Evolutionary conservation across 345 rosid species (phyloP).

Genomic region (Arabidopsis suecica): DNA sequence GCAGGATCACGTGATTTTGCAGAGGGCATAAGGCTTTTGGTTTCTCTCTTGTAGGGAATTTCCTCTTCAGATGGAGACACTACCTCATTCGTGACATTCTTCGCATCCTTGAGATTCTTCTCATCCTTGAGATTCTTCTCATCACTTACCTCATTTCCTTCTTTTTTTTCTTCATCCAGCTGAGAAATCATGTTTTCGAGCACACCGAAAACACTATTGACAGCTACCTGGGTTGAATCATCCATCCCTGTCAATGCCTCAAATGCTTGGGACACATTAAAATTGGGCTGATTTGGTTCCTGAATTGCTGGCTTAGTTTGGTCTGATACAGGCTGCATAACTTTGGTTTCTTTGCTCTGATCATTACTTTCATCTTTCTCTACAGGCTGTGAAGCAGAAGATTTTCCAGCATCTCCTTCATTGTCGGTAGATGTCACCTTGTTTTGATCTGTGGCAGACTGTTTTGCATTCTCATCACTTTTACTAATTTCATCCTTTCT

Average conservation of each 20-base stretch:
- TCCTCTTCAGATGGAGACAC: constrained; percentile 34
- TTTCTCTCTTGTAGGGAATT: constrained; percentile 31
- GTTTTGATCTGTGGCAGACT: constrained; percentile 55
- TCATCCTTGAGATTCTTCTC: constrained; percentile 41
- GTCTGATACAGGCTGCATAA: constrained; percentile 51
- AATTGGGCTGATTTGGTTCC: constrained; percentile 52
- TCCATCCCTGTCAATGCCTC: constrained; percentile 92
- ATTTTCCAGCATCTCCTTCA: constrained; percentile 50
- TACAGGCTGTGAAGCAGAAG: constrained; percentile 55
- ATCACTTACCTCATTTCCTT: constrained; percentile 50
- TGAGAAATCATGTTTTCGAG: constrained; percentile 86
- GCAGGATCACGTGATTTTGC: constrained; percentile 43
- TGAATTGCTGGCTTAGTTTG: constrained; percentile 50
- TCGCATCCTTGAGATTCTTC: constrained; percentile 42
- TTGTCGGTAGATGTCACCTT: constrained; percentile 44
- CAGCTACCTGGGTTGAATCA: constrained; percentile 96
- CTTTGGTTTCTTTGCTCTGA: constrained; percentile 59
- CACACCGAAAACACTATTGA: constrained; percentile 93
- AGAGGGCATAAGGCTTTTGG: constrained; percentile 42
- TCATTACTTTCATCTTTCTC: constrained; percentile 60
- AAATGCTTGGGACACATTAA: constrained; percentile 75
- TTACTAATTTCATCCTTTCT: constrained; percentile 48
- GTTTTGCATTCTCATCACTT: constrained; percentile 52
- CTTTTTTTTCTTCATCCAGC: constrained; percentile 63
- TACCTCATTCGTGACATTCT: constrained; percentile 27